Conservation (phyloP, 495 filamentous ascomycete species). For the Aspergillus bertholletiae region DNA sequence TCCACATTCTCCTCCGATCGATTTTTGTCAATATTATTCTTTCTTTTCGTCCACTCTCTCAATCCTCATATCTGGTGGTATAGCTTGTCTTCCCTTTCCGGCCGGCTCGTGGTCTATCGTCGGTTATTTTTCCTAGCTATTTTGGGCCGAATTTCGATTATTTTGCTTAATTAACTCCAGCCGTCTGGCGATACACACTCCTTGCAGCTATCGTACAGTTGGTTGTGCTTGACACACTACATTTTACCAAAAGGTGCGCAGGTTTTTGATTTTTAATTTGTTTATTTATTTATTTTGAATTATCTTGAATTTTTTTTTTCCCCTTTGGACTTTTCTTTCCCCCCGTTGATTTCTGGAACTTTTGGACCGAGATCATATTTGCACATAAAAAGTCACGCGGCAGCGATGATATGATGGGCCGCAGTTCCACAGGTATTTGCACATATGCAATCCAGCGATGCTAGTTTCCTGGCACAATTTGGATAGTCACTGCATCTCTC, state of each 20-base stretch:
- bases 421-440: neutral
- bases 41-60: neutral
- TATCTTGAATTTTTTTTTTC: constrained; percentile 1
- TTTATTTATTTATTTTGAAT: constrained; percentile 4
- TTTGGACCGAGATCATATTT: neutral
- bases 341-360: neutral
- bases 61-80: neutral
- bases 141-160: neutral
- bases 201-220: constrained; percentile 19
- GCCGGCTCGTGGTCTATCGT: neutral
- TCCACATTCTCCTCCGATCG: neutral
- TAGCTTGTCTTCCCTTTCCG: neutral
- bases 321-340: neutral
- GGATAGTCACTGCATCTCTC: neutral
- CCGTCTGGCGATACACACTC: constrained; percentile 4
- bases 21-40: neutral
- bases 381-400: neutral
- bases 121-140: constrained; percentile 1
- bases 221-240: constrained; percentile 18
- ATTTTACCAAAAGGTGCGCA: constrained; percentile 12
- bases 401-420: neutral
- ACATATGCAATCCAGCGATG: neutral
- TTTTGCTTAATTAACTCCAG: neutral
- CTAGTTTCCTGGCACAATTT: neutral
- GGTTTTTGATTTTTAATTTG: constrained; percentile 2